A percentile compares a stretch with the other conserved stretches of the same genome.
Evolutionary conservation across 2,329 filamentous ascomycete species (phyloP).

Genomic region (Paecilomyces sp.): DNA sequence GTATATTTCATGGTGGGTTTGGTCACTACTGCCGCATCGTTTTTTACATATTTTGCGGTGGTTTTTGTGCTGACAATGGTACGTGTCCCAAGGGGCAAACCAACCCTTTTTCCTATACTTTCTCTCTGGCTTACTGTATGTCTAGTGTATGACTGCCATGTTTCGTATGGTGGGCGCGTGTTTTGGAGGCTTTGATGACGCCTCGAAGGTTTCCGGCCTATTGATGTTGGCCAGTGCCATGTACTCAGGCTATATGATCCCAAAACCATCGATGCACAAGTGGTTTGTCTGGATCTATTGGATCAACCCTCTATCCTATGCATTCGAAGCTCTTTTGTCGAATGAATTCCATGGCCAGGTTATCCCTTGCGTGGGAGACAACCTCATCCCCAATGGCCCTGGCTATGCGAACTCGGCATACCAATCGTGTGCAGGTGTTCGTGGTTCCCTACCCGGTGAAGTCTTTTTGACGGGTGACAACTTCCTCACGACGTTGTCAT

Average conservation of each 20-base stretch:
- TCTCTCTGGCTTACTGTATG: neutral
- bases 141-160: constrained; percentile 49
- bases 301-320: constrained; percentile 33
- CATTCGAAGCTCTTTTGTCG: constrained; percentile 29
- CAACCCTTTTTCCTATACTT: constrained; percentile 3
- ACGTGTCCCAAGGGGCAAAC: constrained; percentile 11
- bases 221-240: constrained; percentile 29
- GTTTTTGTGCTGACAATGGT: constrained; percentile 47
- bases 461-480: constrained; percentile 22
- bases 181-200: constrained; percentile 52
- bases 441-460: constrained; percentile 44
- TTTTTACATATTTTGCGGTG: constrained; percentile 57
- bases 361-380: constrained; percentile 28
- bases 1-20: constrained; percentile 60
- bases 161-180: constrained; percentile 51
- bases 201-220: constrained; percentile 46
- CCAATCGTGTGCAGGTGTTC: constrained; percentile 50
- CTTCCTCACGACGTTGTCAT: constrained; percentile 44
- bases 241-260: constrained; percentile 40
- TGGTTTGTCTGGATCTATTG: constrained; percentile 45
- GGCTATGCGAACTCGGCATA: constrained; percentile 15
- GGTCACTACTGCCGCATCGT: constrained; percentile 43
- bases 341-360: constrained; percentile 29
- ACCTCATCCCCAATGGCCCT: constrained; percentile 27
- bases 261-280: constrained; percentile 43